A percentile compares a stretch with the other conserved stretches of the same genome.
phyloP scores from a whole-genome alignment of 805 yeast species.

The Clavispora fructus region DNA sequence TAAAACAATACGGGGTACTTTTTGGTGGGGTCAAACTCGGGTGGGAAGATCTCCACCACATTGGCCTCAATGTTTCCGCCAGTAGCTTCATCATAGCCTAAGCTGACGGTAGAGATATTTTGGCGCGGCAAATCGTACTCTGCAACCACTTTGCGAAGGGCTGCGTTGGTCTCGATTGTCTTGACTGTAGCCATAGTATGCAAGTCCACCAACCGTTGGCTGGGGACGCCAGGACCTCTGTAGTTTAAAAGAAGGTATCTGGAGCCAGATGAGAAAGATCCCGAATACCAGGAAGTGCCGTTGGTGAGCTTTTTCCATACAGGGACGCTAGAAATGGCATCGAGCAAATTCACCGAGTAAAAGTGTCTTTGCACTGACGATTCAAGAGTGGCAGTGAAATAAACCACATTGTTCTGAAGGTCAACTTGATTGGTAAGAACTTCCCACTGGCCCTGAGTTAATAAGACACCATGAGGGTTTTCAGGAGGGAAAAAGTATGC shows the following conservation, averaged over 20 bases:
- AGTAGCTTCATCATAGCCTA: constrained; percentile 46
- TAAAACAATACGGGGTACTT: constrained; percentile 84
- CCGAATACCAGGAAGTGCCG: constrained; percentile 60
- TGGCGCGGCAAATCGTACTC: constrained; percentile 55
- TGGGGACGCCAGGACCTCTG: constrained; percentile 75
- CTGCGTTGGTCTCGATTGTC: constrained; percentile 44
- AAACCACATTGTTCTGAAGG: constrained; percentile 40
- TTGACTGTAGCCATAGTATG: constrained; percentile 26
- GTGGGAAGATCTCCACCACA: constrained; percentile 72
- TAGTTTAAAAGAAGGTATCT: constrained; percentile 67
- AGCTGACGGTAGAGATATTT: constrained; percentile 46
- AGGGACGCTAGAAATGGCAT: constrained; percentile 35
- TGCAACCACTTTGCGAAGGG: constrained; percentile 32
- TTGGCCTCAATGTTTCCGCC: constrained; percentile 49
- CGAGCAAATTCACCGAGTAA: constrained; percentile 56
- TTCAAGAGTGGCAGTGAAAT: constrained; percentile 67
- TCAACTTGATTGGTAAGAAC: constrained; percentile 44
- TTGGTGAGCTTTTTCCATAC: constrained; percentile 29
- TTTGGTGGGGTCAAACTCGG: constrained; percentile 53
- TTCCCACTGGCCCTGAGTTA: constrained; percentile 82
- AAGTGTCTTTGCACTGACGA: constrained; percentile 83
- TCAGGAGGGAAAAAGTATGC: constrained; percentile 77
- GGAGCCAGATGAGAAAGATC: constrained; percentile 75
- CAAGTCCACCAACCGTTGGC: constrained; percentile 60
- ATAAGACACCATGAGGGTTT: constrained; percentile 39